Conservation (phyloP, 768 basidiomycete genomes). For the Coprinopsis sp. region DNA sequence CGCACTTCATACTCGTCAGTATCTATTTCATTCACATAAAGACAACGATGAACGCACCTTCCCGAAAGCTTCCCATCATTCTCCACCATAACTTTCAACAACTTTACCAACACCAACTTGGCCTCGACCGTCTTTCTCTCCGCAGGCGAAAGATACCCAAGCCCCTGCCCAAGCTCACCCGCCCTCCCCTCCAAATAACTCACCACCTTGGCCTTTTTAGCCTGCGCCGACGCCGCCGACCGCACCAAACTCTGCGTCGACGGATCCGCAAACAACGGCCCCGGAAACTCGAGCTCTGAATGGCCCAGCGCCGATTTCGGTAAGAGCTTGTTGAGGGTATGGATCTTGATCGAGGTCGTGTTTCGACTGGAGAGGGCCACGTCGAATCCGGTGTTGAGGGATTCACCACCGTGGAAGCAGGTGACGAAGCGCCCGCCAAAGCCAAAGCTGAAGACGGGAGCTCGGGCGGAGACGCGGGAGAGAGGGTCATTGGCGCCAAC, state of each 20-base stretch:
- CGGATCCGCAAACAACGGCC: conserved; percentile 80
- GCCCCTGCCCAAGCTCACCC: conserved; percentile 71
- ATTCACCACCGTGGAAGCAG: conserved; percentile 74
- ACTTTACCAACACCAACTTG: conserved; percentile 65
- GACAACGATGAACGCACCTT: conserved; percentile 51
- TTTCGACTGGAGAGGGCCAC: conserved; percentile 69
- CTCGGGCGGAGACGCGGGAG: conserved; percentile 63
- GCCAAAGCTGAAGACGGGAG: conserved; percentile 85
- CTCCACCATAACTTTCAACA: conserved; percentile 79
- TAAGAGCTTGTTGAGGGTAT: conserved; percentile 61
- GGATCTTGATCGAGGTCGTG: conserved; percentile 65
- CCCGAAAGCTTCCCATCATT: conserved; percentile 85
- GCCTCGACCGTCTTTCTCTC: conserved; percentile 67
- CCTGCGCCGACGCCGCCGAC: conserved; percentile 55
- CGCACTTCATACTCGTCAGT: conserved; percentile 29
- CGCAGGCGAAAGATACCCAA: conserved; percentile 58
- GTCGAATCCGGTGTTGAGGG: conserved; percentile 70
- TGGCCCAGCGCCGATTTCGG: conserved; percentile 59
- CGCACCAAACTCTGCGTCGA: conserved; percentile 68
- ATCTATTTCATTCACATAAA: not conserved
- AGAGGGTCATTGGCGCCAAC: conserved; percentile 80
- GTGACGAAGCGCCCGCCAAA: conserved; percentile 90
- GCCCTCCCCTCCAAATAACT: conserved; percentile 74
- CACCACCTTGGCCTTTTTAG: conserved; percentile 73
- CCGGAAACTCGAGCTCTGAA: conserved; percentile 66